These are phyloP conservation scores for Ambrosia trifida DNA, from an alignment of 129 eudicot species.

Conservation along the genomic window DNA sequence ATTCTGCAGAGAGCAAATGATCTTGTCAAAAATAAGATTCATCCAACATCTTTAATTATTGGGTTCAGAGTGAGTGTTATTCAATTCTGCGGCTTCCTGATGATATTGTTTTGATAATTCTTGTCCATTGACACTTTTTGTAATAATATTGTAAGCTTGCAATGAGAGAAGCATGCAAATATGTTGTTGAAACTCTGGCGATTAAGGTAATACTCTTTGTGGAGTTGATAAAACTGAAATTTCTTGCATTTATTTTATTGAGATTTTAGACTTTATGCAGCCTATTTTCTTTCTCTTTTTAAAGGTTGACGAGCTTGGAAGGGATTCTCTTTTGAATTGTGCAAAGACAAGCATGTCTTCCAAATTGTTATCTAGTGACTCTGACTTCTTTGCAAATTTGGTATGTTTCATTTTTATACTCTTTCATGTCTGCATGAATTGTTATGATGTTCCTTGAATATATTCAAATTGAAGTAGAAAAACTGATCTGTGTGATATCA, in stretches of 20 bases:
- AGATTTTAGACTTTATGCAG: too few species aligned
- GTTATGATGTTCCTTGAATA: not conserved
- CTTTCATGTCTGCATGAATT: not conserved
- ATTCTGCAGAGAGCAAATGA: slow-evolving; percentile 87
- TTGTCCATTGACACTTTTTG: not conserved
- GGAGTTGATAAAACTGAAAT: not conserved
- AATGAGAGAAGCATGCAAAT: slow-evolving; percentile 97
- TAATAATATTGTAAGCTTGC: slow-evolving; percentile 71
- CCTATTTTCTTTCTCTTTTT: not conserved
- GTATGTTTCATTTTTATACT: slow-evolving; percentile 31
- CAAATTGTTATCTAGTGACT: slow-evolving; percentile 65
- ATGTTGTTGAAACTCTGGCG: slow-evolving; percentile 81
- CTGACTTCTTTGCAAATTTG: slow-evolving; percentile 87
- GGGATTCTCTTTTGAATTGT: slow-evolving; percentile 86
- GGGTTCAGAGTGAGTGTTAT: slow-evolving; percentile 77
- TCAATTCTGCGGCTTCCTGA: not conserved
- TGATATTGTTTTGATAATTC: not conserved
- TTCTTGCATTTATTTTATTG: too few species aligned
- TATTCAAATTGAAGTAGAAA: too few species aligned
- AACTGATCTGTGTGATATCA: too few species aligned
- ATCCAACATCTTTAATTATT: slow-evolving; percentile 90
- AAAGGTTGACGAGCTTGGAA: slow-evolving; percentile 93
- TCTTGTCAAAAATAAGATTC: slow-evolving; percentile 88
- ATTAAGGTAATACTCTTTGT: slow-evolving; percentile 57
- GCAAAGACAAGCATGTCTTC: slow-evolving; percentile 99